Conservation (phyloP, 2,329 filamentous ascomycete species). For the Aspergillus proliferans region DNA sequence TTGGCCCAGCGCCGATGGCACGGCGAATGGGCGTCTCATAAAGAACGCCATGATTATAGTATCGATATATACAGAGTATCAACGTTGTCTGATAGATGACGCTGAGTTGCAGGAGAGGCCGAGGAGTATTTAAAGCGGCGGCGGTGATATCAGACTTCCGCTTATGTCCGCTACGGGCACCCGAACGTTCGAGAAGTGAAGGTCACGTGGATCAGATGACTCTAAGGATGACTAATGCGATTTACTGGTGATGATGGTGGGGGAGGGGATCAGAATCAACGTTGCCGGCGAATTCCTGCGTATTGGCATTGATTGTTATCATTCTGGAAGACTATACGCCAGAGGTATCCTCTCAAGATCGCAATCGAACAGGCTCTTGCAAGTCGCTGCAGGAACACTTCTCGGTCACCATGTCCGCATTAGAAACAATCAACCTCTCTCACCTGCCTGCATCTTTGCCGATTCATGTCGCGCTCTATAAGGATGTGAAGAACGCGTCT, state of each 20-base stretch:
- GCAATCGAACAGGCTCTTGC: background rate
- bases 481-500: slow-evolving; percentile 66
- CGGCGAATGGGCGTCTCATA: slow-evolving; percentile 58
- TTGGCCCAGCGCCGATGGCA: slow-evolving; percentile 55
- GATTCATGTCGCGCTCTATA: slow-evolving; percentile 70
- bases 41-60: slow-evolving; percentile 54
- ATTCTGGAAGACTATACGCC: too few species aligned
- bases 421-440: slow-evolving; percentile 66
- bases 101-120: slow-evolving; percentile 6
- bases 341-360: background rate
- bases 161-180: slow-evolving; percentile 16
- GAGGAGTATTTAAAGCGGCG: slow-evolving; percentile 12
- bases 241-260: slow-evolving; percentile 10
- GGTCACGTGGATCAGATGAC: slow-evolving; percentile 7
- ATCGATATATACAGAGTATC: slow-evolving; percentile 2
- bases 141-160: slow-evolving; percentile 22
- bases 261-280: slow-evolving; percentile 8
- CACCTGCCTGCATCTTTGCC: slow-evolving; percentile 64
- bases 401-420: slow-evolving; percentile 19
- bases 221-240: slow-evolving; percentile 8
- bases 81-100: slow-evolving; percentile 3
- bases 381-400: background rate
- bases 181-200: slow-evolving; percentile 34
- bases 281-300: background rate
- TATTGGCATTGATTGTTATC: too few species aligned